Conservation (phyloP, 345 rosid species). For the Ailanthus altissimus region DNA sequence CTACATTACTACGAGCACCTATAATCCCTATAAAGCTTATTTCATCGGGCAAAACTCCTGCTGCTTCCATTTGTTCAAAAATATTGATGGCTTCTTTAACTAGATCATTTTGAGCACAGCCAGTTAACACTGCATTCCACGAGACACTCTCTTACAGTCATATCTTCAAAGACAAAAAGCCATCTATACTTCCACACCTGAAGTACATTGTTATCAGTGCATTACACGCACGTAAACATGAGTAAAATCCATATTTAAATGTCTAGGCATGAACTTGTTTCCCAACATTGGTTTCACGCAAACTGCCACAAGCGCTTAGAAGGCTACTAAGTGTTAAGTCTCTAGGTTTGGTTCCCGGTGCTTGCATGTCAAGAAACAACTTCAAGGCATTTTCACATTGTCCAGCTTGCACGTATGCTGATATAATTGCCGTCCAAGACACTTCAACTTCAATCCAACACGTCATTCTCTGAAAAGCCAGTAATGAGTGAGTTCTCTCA, state of each 20-base stretch:
- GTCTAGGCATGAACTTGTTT: slow-evolving; percentile 32
- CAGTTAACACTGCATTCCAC: slow-evolving; percentile 39
- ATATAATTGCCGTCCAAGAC: slow-evolving; percentile 34
- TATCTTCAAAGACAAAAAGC: slow-evolving; percentile 30
- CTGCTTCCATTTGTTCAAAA: slow-evolving; percentile 31
- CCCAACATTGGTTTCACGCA: slow-evolving; percentile 29
- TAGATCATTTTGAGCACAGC: slow-evolving; percentile 36
- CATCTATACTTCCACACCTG: slow-evolving; percentile 26
- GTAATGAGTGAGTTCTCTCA: slow-evolving; percentile 23
- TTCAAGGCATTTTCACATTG: slow-evolving; percentile 28
- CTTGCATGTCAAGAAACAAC: slow-evolving; percentile 31
- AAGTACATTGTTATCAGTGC: slow-evolving; percentile 36
- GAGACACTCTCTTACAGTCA: slow-evolving; percentile 29
- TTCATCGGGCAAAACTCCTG: slow-evolving; percentile 28
- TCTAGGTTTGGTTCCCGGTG: slow-evolving; percentile 30
- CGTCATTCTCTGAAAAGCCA: slow-evolving; percentile 26
- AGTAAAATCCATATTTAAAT: slow-evolving; percentile 29
- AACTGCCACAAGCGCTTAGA: slow-evolving; percentile 33
- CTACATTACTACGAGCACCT: slow-evolving; percentile 33
- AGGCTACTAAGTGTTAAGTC: slow-evolving; percentile 28
- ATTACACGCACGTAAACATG: slow-evolving; percentile 31
- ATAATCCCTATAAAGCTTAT: slow-evolving; percentile 31
- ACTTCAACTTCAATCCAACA: slow-evolving; percentile 30
- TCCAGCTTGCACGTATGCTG: slow-evolving; percentile 32
- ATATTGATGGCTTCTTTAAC: slow-evolving; percentile 24